Evolutionary conservation across 208 protist genomes (phyloP).

Genomic region (Leishmania turanica): DNA sequence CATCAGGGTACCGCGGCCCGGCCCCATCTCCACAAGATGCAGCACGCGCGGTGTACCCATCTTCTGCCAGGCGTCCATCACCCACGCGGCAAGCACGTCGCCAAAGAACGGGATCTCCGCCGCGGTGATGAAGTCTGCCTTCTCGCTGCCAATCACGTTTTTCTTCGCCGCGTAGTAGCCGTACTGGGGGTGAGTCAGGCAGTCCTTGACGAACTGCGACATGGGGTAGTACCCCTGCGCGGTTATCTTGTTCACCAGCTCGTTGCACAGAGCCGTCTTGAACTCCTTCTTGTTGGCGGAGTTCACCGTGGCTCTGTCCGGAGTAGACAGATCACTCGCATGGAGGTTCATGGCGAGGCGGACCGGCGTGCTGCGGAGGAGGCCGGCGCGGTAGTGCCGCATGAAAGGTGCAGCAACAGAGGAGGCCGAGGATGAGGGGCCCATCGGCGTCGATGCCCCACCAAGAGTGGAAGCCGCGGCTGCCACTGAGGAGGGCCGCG

Average conservation of each 20-base stretch:
- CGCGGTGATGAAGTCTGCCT: constrained; percentile 91
- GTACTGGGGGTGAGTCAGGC: constrained; percentile 85
- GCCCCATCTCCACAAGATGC: constrained; percentile 90
- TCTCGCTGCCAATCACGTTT: constrained; percentile 84
- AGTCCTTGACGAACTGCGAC: constrained; percentile 93
- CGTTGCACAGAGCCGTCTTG: constrained; percentile 81
- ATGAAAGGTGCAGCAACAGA: not conserved
- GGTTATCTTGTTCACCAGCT: constrained; percentile 83
- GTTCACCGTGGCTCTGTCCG: constrained; percentile 79
- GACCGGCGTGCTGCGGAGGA: constrained; percentile 21
- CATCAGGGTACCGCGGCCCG: constrained; percentile 88
- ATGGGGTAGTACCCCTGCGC: constrained; percentile 91
- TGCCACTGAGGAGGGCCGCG: not conserved
- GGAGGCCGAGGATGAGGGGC: not conserved
- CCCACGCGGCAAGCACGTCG: constrained; percentile 89
- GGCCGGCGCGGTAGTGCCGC: not conserved
- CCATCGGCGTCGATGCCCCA: not conserved
- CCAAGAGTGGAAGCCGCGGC: not conserved
- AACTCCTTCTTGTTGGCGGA: constrained; percentile 84
- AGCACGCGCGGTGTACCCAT: constrained; percentile 89
- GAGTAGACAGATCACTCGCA: constrained; percentile 87
- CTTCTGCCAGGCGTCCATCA: constrained; percentile 92
- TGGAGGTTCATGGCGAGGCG: constrained; percentile 65
- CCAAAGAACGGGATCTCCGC: constrained; percentile 92
- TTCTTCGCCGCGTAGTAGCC: constrained; percentile 91